These are phyloP conservation scores for Mycosphaerella sp. DNA, from an alignment of 2,329 filamentous ascomycete species.

Conservation along the genomic window DNA sequence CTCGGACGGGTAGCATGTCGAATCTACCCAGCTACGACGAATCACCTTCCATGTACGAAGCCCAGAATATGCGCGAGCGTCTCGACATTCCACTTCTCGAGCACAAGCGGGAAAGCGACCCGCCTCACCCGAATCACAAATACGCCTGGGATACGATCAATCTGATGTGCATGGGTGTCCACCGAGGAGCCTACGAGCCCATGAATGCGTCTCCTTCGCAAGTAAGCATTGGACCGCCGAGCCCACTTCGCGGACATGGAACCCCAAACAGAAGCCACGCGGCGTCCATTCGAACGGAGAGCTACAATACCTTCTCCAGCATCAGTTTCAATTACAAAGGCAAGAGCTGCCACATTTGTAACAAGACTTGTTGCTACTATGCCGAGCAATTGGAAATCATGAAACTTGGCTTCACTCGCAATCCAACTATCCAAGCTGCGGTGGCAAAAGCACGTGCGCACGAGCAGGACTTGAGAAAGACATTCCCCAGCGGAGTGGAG, in stretches of 20 bases:
- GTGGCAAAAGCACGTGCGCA: slow-evolving; percentile 5
- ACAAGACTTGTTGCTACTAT: slow-evolving; percentile 12
- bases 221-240: background rate
- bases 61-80: slow-evolving; percentile 10
- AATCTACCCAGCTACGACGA: slow-evolving; percentile 1
- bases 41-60: slow-evolving; percentile 6
- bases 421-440: background rate
- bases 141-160: slow-evolving; percentile 16
- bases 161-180: slow-evolving; percentile 15
- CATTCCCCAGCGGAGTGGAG: slow-evolving; percentile 9
- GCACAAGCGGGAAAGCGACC: slow-evolving; percentile 4
- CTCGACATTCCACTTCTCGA: slow-evolving; percentile 12
- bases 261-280: background rate
- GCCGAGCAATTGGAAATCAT: slow-evolving; percentile 2
- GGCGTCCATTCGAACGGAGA: background rate
- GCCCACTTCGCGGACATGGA: slow-evolving; percentile 9
- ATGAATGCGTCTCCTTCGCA: slow-evolving; percentile 2
- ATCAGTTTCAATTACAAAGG: slow-evolving; percentile 10
- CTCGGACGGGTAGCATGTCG: slow-evolving; percentile 8
- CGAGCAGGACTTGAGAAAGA: background rate
- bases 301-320: slow-evolving; percentile 1
- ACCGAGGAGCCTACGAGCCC: slow-evolving; percentile 3
- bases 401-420: slow-evolving; percentile 3
- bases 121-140: slow-evolving; percentile 13
- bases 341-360: slow-evolving; percentile 9